Evolutionary conservation across 2,329 filamentous ascomycete genomes (phyloP).

Genomic region (Graphiopsis chlorocephala): DNA sequence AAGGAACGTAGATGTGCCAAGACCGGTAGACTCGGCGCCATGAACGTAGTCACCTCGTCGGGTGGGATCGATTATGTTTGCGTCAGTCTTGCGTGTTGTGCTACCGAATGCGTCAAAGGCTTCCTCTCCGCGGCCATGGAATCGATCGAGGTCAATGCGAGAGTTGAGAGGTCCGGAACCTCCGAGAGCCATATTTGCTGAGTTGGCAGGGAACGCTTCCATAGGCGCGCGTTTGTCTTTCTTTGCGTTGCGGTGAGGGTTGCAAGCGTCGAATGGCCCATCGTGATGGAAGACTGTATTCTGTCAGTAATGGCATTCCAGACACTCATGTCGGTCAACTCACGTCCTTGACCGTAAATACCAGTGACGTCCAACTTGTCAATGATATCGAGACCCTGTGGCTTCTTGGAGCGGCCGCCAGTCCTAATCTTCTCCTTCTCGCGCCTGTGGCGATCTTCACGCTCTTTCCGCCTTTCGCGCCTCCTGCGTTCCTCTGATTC

Average conservation of each 20-base stretch:
- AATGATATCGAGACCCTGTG: conserved; percentile 73
- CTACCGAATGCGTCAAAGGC: conserved; percentile 77
- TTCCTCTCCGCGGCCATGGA: conserved; percentile 82
- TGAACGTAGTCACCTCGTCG: conserved; percentile 70
- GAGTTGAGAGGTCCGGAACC: conserved; percentile 81
- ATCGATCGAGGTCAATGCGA: conserved; percentile 79
- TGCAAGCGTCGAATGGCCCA: conserved; percentile 93
- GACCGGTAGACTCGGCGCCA: conserved; percentile 75
- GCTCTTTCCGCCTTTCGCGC: conserved; percentile 43
- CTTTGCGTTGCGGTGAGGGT: conserved; percentile 87
- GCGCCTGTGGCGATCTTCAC: conserved; percentile 53
- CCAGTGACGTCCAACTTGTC: conserved; percentile 95
- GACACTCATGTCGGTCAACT: conserved; percentile 40
- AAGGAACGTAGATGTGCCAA: conserved; percentile 93
- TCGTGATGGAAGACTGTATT: conserved; percentile 84
- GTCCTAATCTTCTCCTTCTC: conserved; percentile 39
- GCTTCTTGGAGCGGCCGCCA: conserved; percentile 36
- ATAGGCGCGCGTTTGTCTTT: conserved; percentile 83
- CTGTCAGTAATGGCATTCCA: background rate
- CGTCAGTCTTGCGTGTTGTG: conserved; percentile 38
- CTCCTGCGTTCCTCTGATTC: conserved; percentile 54
- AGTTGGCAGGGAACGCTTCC: conserved; percentile 92
- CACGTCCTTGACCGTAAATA: conserved; percentile 89
- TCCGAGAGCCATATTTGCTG: conserved; percentile 86
- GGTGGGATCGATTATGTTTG: conserved; percentile 62